phyloP scores from a whole-genome alignment of 176 grass and related monocot species.

The Avena atlantica region DNA sequence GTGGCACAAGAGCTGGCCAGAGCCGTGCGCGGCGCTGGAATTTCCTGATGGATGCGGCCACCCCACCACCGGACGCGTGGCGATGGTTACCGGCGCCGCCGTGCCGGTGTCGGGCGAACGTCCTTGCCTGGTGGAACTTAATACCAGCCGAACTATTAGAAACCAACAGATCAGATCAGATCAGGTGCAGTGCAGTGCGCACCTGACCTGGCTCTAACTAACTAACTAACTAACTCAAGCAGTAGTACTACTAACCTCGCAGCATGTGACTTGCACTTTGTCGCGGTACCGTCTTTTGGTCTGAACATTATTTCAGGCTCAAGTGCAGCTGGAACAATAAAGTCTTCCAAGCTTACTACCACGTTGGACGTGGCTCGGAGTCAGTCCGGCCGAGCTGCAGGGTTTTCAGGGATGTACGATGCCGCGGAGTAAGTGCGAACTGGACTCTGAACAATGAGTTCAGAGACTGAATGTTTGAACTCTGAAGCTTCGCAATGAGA shows the following conservation, averaged over 20 bases:
- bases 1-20: background rate
- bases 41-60: background rate
- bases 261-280: background rate
- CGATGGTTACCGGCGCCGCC: background rate
- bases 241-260: background rate
- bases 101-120: background rate
- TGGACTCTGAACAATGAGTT: background rate
- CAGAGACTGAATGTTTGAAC: background rate
- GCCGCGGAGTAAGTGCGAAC: background rate
- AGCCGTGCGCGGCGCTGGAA: no score
- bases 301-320: background rate
- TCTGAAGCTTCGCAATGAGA: background rate
- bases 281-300: background rate
- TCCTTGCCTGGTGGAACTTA: conserved; percentile 17
- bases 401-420: background rate
- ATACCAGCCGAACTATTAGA: conserved; percentile 16
- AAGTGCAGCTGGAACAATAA: background rate
- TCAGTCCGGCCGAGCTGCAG: background rate
- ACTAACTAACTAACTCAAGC: background rate
- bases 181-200: background rate
- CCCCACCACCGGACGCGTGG: no score
- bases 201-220: background rate
- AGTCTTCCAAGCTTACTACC: background rate
- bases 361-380: background rate
- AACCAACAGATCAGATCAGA: background rate